Evolutionary conservation across 345 rosid species (phyloP).

Genomic region (Syzygium oleosum): DNA sequence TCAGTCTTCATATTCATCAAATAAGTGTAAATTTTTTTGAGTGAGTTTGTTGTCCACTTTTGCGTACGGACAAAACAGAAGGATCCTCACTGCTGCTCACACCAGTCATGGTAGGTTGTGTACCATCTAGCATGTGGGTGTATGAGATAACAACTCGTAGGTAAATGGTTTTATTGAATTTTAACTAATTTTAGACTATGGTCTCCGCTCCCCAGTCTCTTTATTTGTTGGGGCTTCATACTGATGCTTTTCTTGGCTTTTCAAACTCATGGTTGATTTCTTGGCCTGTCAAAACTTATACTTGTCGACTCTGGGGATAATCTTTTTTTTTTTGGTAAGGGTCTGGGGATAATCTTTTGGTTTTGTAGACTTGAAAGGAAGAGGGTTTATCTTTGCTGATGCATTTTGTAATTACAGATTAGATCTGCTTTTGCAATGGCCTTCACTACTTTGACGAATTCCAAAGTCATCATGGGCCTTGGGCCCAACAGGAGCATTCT

Average conservation of each 20-base stretch:
- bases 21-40: neutral
- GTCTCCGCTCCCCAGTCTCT: neutral
- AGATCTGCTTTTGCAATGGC: slow-evolving; percentile 95
- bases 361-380: neutral
- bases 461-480: slow-evolving; percentile 42
- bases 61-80: neutral
- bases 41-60: neutral
- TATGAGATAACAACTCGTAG: neutral
- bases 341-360: neutral
- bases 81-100: neutral
- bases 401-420: slow-evolving; percentile 36
- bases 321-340: too few relatives aligned
- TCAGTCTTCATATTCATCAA: neutral
- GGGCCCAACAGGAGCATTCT: slow-evolving; percentile 80
- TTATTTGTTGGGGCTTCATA: neutral
- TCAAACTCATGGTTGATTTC: neutral
- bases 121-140: neutral
- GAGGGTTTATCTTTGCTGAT: neutral
- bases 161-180: neutral
- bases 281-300: neutral
- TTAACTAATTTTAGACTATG: neutral
- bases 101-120: neutral
- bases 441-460: slow-evolving; percentile 56
- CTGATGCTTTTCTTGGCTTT: neutral
- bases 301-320: neutral